Conservation (phyloP, 768 basidiomycete species). For the Guyanaporus albipodus region DNA sequence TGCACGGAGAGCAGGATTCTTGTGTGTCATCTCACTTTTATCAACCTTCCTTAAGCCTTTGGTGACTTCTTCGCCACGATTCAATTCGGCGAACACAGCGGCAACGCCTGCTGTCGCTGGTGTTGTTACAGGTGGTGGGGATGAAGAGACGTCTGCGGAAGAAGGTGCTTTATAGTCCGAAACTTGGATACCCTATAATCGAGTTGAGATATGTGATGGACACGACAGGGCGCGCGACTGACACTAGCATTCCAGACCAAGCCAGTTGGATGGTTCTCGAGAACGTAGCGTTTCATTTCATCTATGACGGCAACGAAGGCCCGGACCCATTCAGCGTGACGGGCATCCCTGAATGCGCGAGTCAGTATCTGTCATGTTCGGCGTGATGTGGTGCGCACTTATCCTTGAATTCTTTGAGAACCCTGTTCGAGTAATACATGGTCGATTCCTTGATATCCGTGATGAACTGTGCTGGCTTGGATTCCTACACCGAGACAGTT, state of each 20-base stretch:
- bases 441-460: slow-evolving; percentile 81
- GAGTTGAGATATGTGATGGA: neutral
- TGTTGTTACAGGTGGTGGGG: slow-evolving; percentile 41
- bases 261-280: slow-evolving; percentile 83
- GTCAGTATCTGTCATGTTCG: slow-evolving; percentile 3
- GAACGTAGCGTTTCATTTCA: slow-evolving; percentile 75
- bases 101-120: slow-evolving; percentile 53
- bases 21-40: slow-evolving; percentile 97
- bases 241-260: slow-evolving; percentile 87
- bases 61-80: slow-evolving; percentile 86
- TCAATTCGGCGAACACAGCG: slow-evolving; percentile 88
- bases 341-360: slow-evolving; percentile 60
- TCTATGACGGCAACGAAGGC: slow-evolving; percentile 68
- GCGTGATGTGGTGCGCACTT: slow-evolving; percentile 52
- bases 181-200: slow-evolving; percentile 50
- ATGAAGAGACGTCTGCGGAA: slow-evolving; percentile 27
- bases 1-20: slow-evolving; percentile 84
- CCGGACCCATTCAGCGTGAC: slow-evolving; percentile 87
- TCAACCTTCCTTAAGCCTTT: slow-evolving; percentile 91
- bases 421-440: slow-evolving; percentile 83
- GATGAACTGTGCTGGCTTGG: slow-evolving; percentile 79
- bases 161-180: slow-evolving; percentile 47
- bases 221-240: slow-evolving; percentile 9
- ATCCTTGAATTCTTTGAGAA: slow-evolving; percentile 91
- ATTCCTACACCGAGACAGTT: slow-evolving; percentile 38